Conservation (phyloP, 495 filamentous ascomycete genomes). For the Daldinia loculata region DNA sequence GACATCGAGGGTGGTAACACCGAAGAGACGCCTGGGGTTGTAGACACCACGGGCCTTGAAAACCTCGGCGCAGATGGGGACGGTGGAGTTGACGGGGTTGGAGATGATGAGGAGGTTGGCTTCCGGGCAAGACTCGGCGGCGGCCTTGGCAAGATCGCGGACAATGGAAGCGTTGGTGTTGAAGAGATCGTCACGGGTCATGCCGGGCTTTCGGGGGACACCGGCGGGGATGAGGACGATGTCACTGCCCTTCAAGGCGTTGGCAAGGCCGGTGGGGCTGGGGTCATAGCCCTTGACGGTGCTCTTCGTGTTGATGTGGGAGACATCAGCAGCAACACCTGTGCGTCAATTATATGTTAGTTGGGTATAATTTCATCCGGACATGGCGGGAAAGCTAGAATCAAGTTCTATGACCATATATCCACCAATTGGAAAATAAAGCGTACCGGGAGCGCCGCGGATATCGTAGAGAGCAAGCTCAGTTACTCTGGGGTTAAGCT, state of each 20-base stretch:
- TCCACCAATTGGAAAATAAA: slow-evolving; percentile 14
- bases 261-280: slow-evolving; percentile 74
- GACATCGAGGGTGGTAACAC: slow-evolving; percentile 98
- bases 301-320: slow-evolving; percentile 99
- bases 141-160: slow-evolving; percentile 96
- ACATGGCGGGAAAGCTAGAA: background rate
- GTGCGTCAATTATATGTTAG: slow-evolving; percentile 25
- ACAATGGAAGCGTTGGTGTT: slow-evolving; percentile 99
- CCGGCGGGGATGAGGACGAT: slow-evolving; percentile 97
- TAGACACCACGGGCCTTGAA: slow-evolving; percentile 94
- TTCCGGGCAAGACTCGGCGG: slow-evolving; percentile 85
- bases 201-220: slow-evolving; percentile 98
- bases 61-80: slow-evolving; percentile 95
- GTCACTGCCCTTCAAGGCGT: slow-evolving; percentile 83
- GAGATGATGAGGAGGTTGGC: slow-evolving; percentile 97
- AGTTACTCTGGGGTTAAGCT: slow-evolving; percentile 92
- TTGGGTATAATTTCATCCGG: slow-evolving; percentile 1
- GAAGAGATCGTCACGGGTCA: slow-evolving; percentile 99
- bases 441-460: slow-evolving; percentile 87
- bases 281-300: slow-evolving; percentile 88
- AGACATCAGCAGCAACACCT: slow-evolving; percentile 98
- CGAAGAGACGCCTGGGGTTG: slow-evolving; percentile 98
- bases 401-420: background rate
- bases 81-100: slow-evolving; percentile 99
- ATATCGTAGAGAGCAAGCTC: slow-evolving; percentile 98